Evolutionary conservation across 495 filamentous ascomycete genomes (phyloP).

Genomic region (Penicillium waksmanii): DNA sequence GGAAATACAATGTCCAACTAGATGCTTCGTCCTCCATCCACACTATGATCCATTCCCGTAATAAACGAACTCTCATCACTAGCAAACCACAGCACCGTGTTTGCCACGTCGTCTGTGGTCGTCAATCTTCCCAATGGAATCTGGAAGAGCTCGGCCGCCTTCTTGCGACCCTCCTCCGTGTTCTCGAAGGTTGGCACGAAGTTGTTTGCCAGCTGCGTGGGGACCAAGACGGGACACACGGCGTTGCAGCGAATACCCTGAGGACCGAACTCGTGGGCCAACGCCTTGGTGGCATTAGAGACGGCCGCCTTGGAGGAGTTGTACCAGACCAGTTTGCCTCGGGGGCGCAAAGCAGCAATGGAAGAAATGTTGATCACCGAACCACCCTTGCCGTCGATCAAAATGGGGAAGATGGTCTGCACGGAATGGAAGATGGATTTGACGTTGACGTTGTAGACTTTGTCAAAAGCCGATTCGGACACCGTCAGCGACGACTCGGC

Average conservation of each 20-base stretch:
- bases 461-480: neutral
- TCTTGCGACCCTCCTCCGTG: conserved; percentile 33
- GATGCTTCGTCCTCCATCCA: conserved; percentile 19
- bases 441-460: neutral
- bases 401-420: neutral
- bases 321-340: neutral
- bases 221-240: conserved; percentile 58
- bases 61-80: conserved; percentile 67
- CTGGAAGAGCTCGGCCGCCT: conserved; percentile 59
- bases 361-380: neutral
- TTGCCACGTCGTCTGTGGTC: conserved; percentile 62
- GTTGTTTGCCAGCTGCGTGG: no score
- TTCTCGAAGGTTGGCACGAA: conserved; percentile 27
- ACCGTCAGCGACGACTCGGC: neutral
- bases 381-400: neutral
- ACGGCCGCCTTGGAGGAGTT: neutral
- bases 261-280: conserved; percentile 66
- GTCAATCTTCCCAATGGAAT: conserved; percentile 65
- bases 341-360: neutral
- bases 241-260: conserved; percentile 63
- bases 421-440: neutral
- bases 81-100: conserved; percentile 62
- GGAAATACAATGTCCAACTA: no score
- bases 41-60: conserved; percentile 39
- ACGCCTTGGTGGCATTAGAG: conserved; percentile 53